Evolutionary conservation across 768 basidiomycete genomes (phyloP).

Genomic region (Lactifluus subvellereus): DNA sequence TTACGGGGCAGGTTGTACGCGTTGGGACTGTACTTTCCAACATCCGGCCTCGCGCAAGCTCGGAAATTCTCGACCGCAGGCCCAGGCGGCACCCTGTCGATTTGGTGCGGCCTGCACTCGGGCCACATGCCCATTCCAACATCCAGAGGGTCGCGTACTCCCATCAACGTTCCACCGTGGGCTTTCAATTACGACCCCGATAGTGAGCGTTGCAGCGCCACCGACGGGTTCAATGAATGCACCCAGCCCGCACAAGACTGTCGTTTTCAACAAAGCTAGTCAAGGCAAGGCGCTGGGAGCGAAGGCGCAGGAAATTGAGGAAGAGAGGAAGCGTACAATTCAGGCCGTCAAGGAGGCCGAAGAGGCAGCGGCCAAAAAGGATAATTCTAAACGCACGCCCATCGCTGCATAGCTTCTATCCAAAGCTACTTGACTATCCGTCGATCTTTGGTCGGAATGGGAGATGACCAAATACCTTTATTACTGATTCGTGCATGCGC

Average conservation of each 20-base stretch:
- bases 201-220: conserved; percentile 56
- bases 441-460: conserved; percentile 1
- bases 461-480: background rate
- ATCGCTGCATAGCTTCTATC: conserved; percentile 28
- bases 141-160: conserved; percentile 81
- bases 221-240: conserved; percentile 62
- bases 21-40: conserved; percentile 66
- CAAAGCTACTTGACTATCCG: background rate
- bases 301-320: conserved; percentile 61
- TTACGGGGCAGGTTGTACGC: conserved; percentile 82
- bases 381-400: conserved; percentile 42
- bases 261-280: conserved; percentile 57
- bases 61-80: conserved; percentile 9
- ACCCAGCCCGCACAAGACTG: conserved; percentile 59
- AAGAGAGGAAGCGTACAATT: conserved; percentile 55
- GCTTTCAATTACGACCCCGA: conserved; percentile 50
- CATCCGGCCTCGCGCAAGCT: conserved; percentile 35
- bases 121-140: conserved; percentile 63
- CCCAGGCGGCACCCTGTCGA: conserved; percentile 47
- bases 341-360: conserved; percentile 63
- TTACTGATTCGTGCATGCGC: conserved; percentile 8
- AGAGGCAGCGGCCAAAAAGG: conserved; percentile 53
- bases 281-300: conserved; percentile 35
- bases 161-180: conserved; percentile 80
- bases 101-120: conserved; percentile 85